Percentiles rank a stretch among this genome's conserved stretches.
Evolutionary conservation across 805 yeast species (phyloP).

Genomic region (Debaryomyces tyrocola): DNA sequence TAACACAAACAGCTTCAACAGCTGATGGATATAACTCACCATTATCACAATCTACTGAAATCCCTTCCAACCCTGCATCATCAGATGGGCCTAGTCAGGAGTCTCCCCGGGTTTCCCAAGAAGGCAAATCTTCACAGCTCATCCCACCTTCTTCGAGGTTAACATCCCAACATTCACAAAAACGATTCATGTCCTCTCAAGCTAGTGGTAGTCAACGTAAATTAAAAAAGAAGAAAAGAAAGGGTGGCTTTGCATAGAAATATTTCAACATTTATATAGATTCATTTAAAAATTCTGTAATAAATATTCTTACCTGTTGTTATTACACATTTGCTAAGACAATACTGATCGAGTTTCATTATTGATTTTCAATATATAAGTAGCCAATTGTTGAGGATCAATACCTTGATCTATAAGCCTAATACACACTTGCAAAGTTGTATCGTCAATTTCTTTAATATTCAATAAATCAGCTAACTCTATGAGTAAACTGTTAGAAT

Average conservation of each 20-base stretch:
- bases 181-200: conserved; percentile 2
- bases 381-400: conserved; percentile 37
- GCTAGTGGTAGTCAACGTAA: conserved; percentile 16
- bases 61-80: neutral
- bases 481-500: conserved; percentile 12
- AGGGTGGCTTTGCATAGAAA: conserved; percentile 48
- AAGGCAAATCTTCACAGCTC: conserved; percentile 5
- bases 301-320: too few species aligned
- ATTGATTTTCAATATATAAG: conserved; percentile 22
- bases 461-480: conserved; percentile 27
- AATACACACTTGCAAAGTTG: conserved; percentile 31
- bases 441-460: conserved; percentile 24
- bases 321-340: neutral
- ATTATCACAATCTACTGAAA: neutral
- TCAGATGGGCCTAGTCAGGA: neutral
- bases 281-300: neutral
- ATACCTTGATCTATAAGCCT: conserved; percentile 36
- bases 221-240: conserved; percentile 38
- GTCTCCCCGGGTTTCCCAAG: conserved; percentile 1
- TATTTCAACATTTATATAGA: conserved; percentile 1
- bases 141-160: neutral
- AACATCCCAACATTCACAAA: conserved; percentile 3
- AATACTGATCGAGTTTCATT: conserved; percentile 22
- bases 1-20: neutral
- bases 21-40: neutral